Percentiles rank a stretch among this genome's conserved stretches.
phyloP scores from a whole-genome alignment of 2,329 filamentous ascomycete genomes.

The Sarocladium strictum region DNA sequence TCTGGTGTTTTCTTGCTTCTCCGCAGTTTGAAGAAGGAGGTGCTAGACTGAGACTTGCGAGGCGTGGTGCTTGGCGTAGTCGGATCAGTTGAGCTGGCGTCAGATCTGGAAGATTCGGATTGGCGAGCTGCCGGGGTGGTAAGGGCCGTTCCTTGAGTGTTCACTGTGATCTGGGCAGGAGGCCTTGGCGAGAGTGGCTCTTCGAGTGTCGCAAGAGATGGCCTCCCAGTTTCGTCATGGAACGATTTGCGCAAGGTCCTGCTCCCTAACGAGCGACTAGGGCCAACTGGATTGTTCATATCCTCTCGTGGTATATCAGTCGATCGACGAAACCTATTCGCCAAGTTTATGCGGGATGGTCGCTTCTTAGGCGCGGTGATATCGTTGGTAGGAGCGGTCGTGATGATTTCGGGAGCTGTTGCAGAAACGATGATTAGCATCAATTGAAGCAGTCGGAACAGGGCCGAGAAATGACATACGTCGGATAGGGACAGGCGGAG shows the following conservation, averaged over 20 bases:
- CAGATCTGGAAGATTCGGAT: constrained; percentile 80
- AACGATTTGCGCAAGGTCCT: constrained; percentile 34
- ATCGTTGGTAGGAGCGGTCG: constrained; percentile 77
- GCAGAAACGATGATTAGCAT: background rate
- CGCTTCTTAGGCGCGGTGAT: constrained; percentile 48
- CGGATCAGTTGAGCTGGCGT: constrained; percentile 70
- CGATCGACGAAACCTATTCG: constrained; percentile 46
- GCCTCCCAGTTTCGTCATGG: constrained; percentile 31
- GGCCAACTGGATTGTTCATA: constrained; percentile 6
- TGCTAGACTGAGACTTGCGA: constrained; percentile 55
- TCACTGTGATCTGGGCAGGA: constrained; percentile 22
- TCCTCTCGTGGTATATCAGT: constrained; percentile 35
- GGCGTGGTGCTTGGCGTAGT: constrained; percentile 55
- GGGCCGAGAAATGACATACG: constrained; percentile 34
- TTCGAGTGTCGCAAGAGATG: constrained; percentile 41
- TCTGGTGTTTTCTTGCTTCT: constrained; percentile 68
- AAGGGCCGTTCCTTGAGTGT: constrained; percentile 38
- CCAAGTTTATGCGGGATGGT: constrained; percentile 47
- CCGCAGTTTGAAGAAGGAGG: constrained; percentile 76
- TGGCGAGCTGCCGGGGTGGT: constrained; percentile 32
- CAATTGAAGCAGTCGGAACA: constrained; percentile 13
- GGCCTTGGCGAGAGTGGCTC: constrained; percentile 39
- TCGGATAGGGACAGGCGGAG: constrained; percentile 49
- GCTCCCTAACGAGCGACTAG: constrained; percentile 11
- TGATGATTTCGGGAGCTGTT: constrained; percentile 72